Conservation (phyloP, 2,329 filamentous ascomycete species). For the Byssothecium circinans region DNA sequence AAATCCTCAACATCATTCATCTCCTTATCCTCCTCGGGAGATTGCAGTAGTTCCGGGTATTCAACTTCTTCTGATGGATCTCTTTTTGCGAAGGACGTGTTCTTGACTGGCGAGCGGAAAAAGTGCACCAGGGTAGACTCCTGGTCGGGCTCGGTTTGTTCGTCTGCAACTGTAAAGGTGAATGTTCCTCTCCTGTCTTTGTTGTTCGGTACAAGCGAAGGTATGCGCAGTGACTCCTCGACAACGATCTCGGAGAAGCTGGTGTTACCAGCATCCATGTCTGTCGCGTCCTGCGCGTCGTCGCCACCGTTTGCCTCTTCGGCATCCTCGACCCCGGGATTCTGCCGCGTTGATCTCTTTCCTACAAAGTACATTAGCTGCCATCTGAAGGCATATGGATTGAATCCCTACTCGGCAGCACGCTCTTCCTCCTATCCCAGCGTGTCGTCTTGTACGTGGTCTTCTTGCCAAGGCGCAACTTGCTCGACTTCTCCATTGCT, state of each 20-base stretch:
- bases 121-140: conserved; percentile 23
- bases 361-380: conserved; percentile 15
- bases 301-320: conserved; percentile 14
- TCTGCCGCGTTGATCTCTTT: conserved; percentile 21
- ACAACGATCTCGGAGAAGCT: conserved; percentile 11
- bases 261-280: conserved; percentile 15
- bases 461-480: conserved; percentile 23
- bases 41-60: conserved; percentile 21
- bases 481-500: conserved; percentile 31
- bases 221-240: not conserved
- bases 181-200: conserved; percentile 18
- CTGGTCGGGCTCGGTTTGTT: conserved; percentile 7
- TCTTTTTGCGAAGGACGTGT: not conserved
- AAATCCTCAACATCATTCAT: not conserved
- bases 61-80: conserved; percentile 15
- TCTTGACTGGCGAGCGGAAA: conserved; percentile 28
- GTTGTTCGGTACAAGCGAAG: not conserved
- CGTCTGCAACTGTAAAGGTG: conserved; percentile 12
- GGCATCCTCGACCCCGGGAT: conserved; percentile 5
- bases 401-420: conserved; percentile 30
- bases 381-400: conserved; percentile 5
- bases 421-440: conserved; percentile 41
- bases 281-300: conserved; percentile 14
- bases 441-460: conserved; percentile 40
- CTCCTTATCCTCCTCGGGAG: conserved; percentile 2